Evolutionary conservation across 345 rosid species (phyloP).

Genomic region (Gossypium stocksii): DNA sequence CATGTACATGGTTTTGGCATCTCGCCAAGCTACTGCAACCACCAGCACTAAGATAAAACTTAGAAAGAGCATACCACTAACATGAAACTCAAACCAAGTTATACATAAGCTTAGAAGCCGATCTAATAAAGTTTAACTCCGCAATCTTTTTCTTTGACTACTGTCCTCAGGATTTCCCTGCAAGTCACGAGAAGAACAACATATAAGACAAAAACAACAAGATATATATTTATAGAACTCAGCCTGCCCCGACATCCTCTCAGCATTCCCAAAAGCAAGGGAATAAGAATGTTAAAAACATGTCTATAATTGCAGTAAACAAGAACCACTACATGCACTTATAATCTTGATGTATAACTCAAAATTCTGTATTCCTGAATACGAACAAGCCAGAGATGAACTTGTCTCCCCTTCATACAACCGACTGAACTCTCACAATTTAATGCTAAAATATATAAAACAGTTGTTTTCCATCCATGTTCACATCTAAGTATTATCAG

Average conservation of each 20-base stretch:
- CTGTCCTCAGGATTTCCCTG: constrained; percentile 78
- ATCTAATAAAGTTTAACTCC: constrained; percentile 47
- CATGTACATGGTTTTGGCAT: constrained; percentile 40
- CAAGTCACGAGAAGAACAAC: constrained; percentile 15
- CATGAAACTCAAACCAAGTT: constrained; percentile 27
- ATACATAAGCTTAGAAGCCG: constrained; percentile 32
- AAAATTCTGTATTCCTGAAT: neutral
- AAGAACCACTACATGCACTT: neutral
- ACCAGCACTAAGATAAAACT: constrained; percentile 20
- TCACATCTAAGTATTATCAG: neutral
- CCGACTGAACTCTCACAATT: neutral
- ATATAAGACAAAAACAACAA: constrained; percentile 1
- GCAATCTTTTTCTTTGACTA: constrained; percentile 64
- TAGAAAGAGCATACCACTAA: constrained; percentile 33
- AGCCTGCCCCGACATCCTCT: constrained; percentile 8
- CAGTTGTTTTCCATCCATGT: neutral
- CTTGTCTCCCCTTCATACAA: neutral
- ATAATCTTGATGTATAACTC: neutral
- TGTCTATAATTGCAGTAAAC: neutral
- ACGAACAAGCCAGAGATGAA: neutral
- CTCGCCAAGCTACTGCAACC: constrained; percentile 26
- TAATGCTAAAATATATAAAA: neutral
- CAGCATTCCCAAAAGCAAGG: neutral
- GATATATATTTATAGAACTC: neutral
- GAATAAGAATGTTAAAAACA: neutral